Conservation (phyloP, 768 basidiomycete genomes). For the Pleurotus tuber-regium region DNA sequence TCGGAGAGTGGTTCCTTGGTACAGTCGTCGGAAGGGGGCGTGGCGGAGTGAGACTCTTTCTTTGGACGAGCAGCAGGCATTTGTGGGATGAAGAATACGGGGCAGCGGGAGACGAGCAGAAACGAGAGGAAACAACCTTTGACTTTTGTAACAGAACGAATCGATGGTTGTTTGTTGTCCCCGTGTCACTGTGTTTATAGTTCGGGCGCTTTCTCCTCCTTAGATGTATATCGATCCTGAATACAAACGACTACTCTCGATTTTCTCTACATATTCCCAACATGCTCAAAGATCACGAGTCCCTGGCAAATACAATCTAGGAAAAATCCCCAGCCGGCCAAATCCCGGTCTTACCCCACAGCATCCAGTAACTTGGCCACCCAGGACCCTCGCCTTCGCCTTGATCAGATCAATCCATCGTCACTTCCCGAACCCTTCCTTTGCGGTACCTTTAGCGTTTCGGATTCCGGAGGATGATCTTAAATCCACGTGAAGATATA, state of each 20-base stretch:
- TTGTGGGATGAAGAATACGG: conserved; percentile 26
- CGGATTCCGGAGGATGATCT: conserved; percentile 4
- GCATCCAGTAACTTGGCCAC: conserved; percentile 33
- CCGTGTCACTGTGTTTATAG: conserved; percentile 36
- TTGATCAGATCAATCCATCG: conserved; percentile 33
- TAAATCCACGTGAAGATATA: conserved; percentile 11
- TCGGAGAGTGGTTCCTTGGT: conserved; percentile 56
- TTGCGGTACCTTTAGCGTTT: conserved; percentile 9
- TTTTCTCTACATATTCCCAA: conserved; percentile 26
- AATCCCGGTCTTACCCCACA: conserved; percentile 33
- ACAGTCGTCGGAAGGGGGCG: conserved; percentile 65
- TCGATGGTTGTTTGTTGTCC: conserved; percentile 37
- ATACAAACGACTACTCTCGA: conserved; percentile 32
- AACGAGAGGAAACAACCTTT: conserved; percentile 20
- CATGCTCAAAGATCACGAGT: conserved; percentile 40
- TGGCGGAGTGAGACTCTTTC: conserved; percentile 61
- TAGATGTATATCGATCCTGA: conserved; percentile 36
- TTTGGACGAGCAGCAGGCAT: conserved; percentile 71
- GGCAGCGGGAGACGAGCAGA: conserved; percentile 26
- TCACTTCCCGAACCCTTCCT: conserved; percentile 7
- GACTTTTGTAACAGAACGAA: conserved; percentile 14
- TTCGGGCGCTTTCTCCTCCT: conserved; percentile 37
- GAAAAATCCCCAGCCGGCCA: conserved; percentile 34
- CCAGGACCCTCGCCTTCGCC: conserved; percentile 24
- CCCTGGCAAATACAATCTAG: conserved; percentile 25